Base-by-base conservation (phyloP, 192 early-diverging fungal species). In the Radiomyces spectabilis region DNA sequence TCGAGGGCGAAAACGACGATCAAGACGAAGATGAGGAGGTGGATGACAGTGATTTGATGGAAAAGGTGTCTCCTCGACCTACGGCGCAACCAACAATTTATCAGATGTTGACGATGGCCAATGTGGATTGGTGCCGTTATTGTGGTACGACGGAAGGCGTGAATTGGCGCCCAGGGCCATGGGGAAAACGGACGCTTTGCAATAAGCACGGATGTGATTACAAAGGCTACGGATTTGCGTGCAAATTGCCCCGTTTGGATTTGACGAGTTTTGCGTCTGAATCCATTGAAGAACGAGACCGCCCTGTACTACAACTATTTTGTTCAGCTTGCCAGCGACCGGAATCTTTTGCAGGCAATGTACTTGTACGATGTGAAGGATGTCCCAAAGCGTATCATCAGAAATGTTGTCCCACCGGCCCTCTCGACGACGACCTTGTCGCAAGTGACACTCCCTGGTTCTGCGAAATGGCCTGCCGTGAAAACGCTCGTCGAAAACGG, bases 141-240 rank as follows among this genome's bases (percentile, higher is more conserved):
- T 94, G 92, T 59, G 92, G 92, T 21, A 90, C 88, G 7, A 94
- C 92, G 8, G 86, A 86, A 68, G 82, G 86, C 46, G 78, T 89
- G 66, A 86, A 95, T 80, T 85, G 88, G 88, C 81, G 92, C 29
- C 92, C 88, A 21, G 92, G 92, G 1, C 92, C 92, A 35, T 95
- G 92, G 92, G 92, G 92, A 29, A 92, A 93, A 72, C 82, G 88
- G 44, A 92, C 92, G 7, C 74, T 95, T 37, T 95, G 92, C 87
- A 95, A 95, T 67, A 93, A 93, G 68, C 92, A 95, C 63, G 92
- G 92, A 41, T 95, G 92, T 63, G 92, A 93, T 72, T 95, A 91
- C 69, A 92, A 93, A 66, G 92, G 92, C 44, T 95, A 93, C 55
- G 92, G 92, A 22, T 93, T 93, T 59, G 87, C 87, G 2, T 90